A percentile compares a stretch with the other conserved stretches of the same genome.
These are phyloP conservation scores for Moesziomyces sp. DNA, from an alignment of 1,284 basidiomycete genomes.

Conservation along the genomic window DNA sequence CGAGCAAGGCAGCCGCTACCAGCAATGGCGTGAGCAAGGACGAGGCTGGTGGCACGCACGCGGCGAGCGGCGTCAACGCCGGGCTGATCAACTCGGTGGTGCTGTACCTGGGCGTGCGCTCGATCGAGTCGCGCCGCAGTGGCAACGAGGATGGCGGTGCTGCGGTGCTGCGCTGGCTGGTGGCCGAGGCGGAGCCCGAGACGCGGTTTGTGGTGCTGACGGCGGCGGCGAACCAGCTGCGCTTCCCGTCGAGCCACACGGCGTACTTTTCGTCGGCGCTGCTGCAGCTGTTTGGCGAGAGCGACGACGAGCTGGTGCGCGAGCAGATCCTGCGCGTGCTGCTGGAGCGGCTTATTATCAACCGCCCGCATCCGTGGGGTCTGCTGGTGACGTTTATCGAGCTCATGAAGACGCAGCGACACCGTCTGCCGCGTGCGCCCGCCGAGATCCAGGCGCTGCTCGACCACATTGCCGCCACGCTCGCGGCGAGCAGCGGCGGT, in stretches of 20 bases:
- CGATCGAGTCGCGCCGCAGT: conserved; percentile 74
- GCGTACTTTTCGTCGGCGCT: conserved; percentile 86
- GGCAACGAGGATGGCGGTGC: conserved; percentile 82
- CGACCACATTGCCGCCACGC: conserved; percentile 57
- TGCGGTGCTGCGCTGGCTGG: conserved; percentile 77
- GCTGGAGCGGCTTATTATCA: conserved; percentile 90
- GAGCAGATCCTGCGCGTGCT: conserved; percentile 92
- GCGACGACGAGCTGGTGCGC: conserved; percentile 76
- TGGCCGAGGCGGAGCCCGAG: conserved; percentile 86
- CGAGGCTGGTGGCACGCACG: conserved; percentile 14
- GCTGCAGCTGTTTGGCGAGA: conserved; percentile 81
- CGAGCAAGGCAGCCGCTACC: not conserved
- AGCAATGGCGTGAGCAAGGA: conserved; percentile 20
- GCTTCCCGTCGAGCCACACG: conserved; percentile 70
- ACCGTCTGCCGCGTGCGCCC: conserved; percentile 56
- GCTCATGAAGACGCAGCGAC: conserved; percentile 71
- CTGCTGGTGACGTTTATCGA: conserved; percentile 92
- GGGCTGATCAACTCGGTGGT: conserved; percentile 90
- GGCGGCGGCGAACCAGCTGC: conserved; percentile 89
- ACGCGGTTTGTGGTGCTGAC: conserved; percentile 95
- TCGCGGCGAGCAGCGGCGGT: conserved; percentile 14
- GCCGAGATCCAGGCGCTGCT: conserved; percentile 64
- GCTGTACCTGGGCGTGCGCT: conserved; percentile 91
- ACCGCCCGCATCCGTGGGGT: conserved; percentile 97
- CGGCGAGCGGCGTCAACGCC: conserved; percentile 81